Evolutionary conservation across 2,329 filamentous ascomycete species (phyloP).

Genomic region (Trichoderma guizhouense): DNA sequence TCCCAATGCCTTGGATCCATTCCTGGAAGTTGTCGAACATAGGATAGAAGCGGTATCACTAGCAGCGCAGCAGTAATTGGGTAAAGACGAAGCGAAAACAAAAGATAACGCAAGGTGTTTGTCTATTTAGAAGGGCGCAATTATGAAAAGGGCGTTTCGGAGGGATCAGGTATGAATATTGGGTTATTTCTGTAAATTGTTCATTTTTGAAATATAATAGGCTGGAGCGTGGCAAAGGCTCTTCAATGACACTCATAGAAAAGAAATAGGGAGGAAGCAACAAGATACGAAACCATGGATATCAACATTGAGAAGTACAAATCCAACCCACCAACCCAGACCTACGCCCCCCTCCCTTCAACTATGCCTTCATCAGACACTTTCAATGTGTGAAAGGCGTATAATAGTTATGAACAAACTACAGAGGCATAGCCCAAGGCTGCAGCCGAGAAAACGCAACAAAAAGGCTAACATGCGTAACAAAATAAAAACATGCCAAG

Average conservation of each 20-base stretch:
- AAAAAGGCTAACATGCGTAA: not conserved
- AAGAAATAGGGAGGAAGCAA: not conserved
- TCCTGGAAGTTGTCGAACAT: slow-evolving; percentile 69
- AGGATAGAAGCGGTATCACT: slow-evolving; percentile 50
- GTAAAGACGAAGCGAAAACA: not conserved
- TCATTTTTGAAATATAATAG: not conserved
- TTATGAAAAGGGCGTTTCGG: slow-evolving; percentile 8
- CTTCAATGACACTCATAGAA: not conserved
- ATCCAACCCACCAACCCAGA: slow-evolving; percentile 1
- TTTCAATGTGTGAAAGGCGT: not conserved
- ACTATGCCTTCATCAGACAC: not conserved
- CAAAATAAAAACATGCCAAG: not conserved
- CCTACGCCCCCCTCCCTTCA: not conserved
- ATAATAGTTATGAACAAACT: not conserved
- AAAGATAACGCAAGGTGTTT: not conserved
- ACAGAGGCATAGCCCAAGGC: not conserved
- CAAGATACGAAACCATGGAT: slow-evolving; percentile 7
- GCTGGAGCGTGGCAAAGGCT: not conserved
- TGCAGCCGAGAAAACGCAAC: not conserved
- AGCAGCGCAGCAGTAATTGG: not conserved
- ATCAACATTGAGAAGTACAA: slow-evolving; percentile 12
- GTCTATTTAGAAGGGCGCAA: not conserved
- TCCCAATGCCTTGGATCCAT: slow-evolving; percentile 67
- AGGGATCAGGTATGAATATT: not conserved
- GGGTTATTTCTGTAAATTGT: not conserved